Evolutionary conservation across 169 alveolate species (phyloP), one percentile per base, ranked within the genome.

Genomic region (Plasmodium sp.): DNA sequence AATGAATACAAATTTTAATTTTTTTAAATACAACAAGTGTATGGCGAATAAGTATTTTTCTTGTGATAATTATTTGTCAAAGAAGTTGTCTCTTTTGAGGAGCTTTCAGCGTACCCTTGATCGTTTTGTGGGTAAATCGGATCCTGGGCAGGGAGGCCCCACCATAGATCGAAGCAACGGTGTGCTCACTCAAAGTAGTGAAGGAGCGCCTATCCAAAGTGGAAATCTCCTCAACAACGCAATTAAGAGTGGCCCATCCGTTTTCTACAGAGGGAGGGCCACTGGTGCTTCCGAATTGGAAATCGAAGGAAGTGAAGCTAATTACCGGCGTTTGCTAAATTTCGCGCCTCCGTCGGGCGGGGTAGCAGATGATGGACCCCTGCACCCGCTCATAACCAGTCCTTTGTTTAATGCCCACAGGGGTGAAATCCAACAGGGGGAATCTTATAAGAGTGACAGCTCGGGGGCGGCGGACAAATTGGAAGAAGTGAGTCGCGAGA

Each of bases 1-100:
- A 72, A n/a, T 91, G 41, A 91, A 91, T 43, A 91, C 82, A 33
- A 91, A 91, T 72, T 91, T 75, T 91, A 81, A 91, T 56, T 81
- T 71, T 79, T 62, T 79, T 39, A 56, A 16, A 58, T 77, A 77
- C 71, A 48, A 48, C n/a, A 85, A 48, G 33, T 33, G 27, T 56
- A 45, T 18, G 31, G 31, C 31, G 31, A 79, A 88, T 71, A 79
- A 79, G 45, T 14, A 31, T 48, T 18, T 36, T 79, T 54, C 10
- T 31, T 36, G 58, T 88, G 51, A 79, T 88, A 88, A 56, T 88
- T 72, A 88, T 88, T 79, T 88, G 72, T 79, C 90, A 7, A 54
- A 71, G 71, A 88, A 79, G 39, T 79, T 88, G 45, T 56, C 81
- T 22, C 48, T 58, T 36, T 41, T 88, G 18, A 58, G 39, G 12